Evolutionary conservation across 805 yeast genomes (phyloP), one percentile per base, ranked within the genome.

Genomic region (Candida fluviatilis): DNA sequence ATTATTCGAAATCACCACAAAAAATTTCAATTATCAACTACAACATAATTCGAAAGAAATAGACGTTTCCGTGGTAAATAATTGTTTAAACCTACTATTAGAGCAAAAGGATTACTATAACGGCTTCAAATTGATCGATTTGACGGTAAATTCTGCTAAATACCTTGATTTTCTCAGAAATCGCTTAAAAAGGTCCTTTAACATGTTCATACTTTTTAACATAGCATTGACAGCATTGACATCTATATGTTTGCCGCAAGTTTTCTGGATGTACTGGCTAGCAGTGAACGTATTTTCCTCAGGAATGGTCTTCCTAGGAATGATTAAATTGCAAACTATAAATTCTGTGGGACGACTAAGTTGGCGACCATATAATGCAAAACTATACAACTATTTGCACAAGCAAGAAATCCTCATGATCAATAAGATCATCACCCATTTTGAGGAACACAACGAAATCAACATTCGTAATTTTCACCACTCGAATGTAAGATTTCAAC

Each of bases 401-500:
- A 48, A 52, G 7, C 57, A 58, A 8, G 73, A 67, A 41, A 44
- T 66, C 5, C 31, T 54, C 3, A 38, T 51, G 6, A 52, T 63
- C 11, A 64, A 65, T 42, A 54, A 57, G 36, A 57, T 69, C 18
- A 52, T 69, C 38, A 57, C 59, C 6, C 62, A 64, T 40, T 69
- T 61, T 38, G 74, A 70, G 45, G 75, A 70, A 50, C 54, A 58
- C 41, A 60, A 60, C 39, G 75, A 70, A 38, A 49, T 65, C 29
- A 70, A 68, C 38, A 51, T 66, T 11, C 51, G 57, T 26, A 69
- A 69, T 41, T 70, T 51, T 43, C 74, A 70, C 47, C 51, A 47
- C 35, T 56, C 62, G 31, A 43, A 54, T 33, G 62, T 60, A 1
- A 41, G 65, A 26, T 34, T 40, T 4, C 33, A 45, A 19, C 25